phyloP scores from a whole-genome alignment of 164 flowering plant species.

The Umbilicus rupestris region DNA sequence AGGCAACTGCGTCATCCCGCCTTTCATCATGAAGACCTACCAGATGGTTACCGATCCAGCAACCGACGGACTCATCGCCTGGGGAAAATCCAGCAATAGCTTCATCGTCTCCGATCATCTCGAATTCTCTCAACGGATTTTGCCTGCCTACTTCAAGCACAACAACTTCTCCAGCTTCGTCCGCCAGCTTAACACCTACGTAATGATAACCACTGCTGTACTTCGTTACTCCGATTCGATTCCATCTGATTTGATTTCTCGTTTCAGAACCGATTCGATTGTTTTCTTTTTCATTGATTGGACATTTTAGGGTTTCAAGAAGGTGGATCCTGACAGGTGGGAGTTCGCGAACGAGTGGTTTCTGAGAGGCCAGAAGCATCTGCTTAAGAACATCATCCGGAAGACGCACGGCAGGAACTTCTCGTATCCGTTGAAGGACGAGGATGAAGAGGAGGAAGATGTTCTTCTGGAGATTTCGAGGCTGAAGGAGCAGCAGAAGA shows the following conservation, averaged over 20 bases:
- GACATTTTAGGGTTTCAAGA: constrained; percentile 64
- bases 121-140: constrained; percentile 48
- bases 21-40: constrained; percentile 74
- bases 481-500: constrained; percentile 55
- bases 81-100: constrained; percentile 73
- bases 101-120: constrained; percentile 65
- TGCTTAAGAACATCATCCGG: constrained; percentile 57
- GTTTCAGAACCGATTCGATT: neutral
- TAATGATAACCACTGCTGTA: too few relatives aligned
- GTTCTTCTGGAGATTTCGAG: constrained; percentile 41
- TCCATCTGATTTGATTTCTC: neutral
- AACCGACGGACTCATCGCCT: constrained; percentile 45
- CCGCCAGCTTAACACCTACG: constrained; percentile 89
- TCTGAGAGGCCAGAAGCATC: constrained; percentile 76
- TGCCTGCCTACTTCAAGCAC: constrained; percentile 81
- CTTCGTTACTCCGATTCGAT: neutral
- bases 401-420: constrained; percentile 27
- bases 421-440: neutral
- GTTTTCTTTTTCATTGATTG: too few relatives aligned
- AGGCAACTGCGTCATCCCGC: constrained; percentile 33
- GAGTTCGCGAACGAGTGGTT: constrained; percentile 99
- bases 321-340: constrained; percentile 98
- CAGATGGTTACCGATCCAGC: constrained; percentile 77
- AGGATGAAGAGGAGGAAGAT: constrained; percentile 30
- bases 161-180: constrained; percentile 93